Conservation (phyloP, 2,329 filamentous ascomycete species). For the Penicillium sp. region DNA sequence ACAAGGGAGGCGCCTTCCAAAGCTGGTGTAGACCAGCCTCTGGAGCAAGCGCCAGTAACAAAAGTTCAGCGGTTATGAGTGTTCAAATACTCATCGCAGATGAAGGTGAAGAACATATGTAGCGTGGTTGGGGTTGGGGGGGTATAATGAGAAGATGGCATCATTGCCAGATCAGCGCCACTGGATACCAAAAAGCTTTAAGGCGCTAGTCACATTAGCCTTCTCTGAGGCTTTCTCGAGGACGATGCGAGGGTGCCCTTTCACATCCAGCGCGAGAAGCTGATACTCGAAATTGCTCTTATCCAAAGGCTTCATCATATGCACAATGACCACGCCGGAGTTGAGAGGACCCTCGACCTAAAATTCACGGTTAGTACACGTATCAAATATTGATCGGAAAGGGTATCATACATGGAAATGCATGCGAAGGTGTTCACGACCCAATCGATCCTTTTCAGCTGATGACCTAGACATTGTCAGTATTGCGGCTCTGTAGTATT, state of each 20-base stretch:
- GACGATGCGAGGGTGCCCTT: conserved; percentile 55
- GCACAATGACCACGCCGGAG: conserved; percentile 71
- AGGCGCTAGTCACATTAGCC: conserved; percentile 42
- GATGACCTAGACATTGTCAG: conserved; percentile 54
- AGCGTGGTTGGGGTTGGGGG: neutral
- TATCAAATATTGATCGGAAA: neutral
- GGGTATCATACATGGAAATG: conserved; percentile 69
- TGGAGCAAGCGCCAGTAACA: neutral
- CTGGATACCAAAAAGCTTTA: conserved; percentile 53
- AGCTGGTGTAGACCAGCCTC: neutral
- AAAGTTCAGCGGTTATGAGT: neutral
- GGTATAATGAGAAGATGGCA: conserved; percentile 3
- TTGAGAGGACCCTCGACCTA: conserved; percentile 76
- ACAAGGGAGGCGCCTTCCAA: conserved; percentile 6
- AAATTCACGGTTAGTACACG: conserved; percentile 18
- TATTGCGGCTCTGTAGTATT: neutral
- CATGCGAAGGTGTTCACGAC: conserved; percentile 78
- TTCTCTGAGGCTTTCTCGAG: conserved; percentile 47
- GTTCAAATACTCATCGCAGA: neutral
- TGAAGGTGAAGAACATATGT: neutral
- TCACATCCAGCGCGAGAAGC: conserved; percentile 76
- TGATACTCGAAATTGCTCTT: conserved; percentile 73
- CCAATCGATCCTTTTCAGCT: conserved; percentile 67
- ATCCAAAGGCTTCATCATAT: conserved; percentile 69
- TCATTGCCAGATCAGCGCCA: conserved; percentile 38